Percentiles rank a stretch among this genome's conserved stretches.
phyloP scores from a whole-genome alignment of 2,329 filamentous ascomycete genomes.

The Pseudonectria foliicola region DNA sequence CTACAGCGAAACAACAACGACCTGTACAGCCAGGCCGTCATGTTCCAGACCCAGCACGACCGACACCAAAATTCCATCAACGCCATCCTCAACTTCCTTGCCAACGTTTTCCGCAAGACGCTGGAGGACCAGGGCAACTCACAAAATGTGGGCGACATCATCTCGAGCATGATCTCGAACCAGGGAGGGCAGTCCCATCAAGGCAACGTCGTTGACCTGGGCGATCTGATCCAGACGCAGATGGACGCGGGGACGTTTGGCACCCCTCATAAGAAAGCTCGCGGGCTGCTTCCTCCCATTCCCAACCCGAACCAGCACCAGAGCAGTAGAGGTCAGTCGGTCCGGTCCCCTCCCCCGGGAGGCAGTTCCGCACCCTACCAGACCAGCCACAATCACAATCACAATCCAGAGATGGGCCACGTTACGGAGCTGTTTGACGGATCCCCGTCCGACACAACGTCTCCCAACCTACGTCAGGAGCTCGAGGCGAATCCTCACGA shows the following conservation, averaged over 20 bases:
- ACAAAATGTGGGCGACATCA: slow-evolving; percentile 76
- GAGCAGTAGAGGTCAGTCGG: slow-evolving; percentile 20
- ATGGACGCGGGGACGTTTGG: slow-evolving; percentile 32
- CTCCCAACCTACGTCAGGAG: slow-evolving; percentile 47
- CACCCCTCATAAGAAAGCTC: slow-evolving; percentile 42
- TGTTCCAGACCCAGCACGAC: slow-evolving; percentile 86
- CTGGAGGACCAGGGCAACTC: slow-evolving; percentile 73
- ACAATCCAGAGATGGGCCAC: slow-evolving; percentile 43
- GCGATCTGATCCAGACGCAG: slow-evolving; percentile 48
- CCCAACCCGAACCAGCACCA: slow-evolving; percentile 26
- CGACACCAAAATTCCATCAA: slow-evolving; percentile 99
- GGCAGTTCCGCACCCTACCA: slow-evolving; percentile 16
- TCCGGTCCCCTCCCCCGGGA: slow-evolving; percentile 14
- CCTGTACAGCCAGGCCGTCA: slow-evolving; percentile 77
- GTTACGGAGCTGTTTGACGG: slow-evolving; percentile 56
- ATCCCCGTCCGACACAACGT: slow-evolving; percentile 37
- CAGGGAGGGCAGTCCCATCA: slow-evolving; percentile 42
- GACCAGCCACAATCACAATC: slow-evolving; percentile 24
- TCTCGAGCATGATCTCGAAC: slow-evolving; percentile 64
- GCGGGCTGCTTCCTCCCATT: slow-evolving; percentile 49
- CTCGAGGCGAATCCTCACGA: slow-evolving; percentile 52
- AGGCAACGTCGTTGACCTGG: slow-evolving; percentile 54
- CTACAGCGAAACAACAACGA: slow-evolving; percentile 81
- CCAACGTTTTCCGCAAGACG: slow-evolving; percentile 92
- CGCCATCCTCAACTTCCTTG: slow-evolving; percentile 93